Evolutionary conservation across 1,284 basidiomycete species (phyloP), one percentile per base, ranked within the genome.

Genomic region (Cutaneotrichosporon cavernicola): DNA sequence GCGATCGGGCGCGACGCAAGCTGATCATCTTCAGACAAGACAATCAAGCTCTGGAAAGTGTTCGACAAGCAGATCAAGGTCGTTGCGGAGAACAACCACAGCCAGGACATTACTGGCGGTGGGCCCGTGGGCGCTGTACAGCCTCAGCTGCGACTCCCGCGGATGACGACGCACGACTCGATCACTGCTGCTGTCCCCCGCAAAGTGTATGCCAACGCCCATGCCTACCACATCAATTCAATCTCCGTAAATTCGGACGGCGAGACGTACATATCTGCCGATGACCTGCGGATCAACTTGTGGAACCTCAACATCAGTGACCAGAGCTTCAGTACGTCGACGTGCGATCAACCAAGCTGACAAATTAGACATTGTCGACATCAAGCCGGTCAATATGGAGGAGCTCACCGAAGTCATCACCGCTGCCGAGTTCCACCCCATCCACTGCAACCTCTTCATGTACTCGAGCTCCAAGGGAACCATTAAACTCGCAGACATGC

Each of bases 401-500:
- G 97, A 99, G 81, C 85, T 99, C 61, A 99, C 97, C 16, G 97
- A 99, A 80, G 97, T 99, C 78, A 99, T 99, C 81, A 99, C 97
- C 11, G 94, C 96, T 5, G 93, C 97, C 63, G 97, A 99, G 82
- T 99, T 99, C 82, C 97, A 99, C 77, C 97, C 97, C 16, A 86
- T 89, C 68, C 92, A 97, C 72, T 99, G 97, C 88, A 99, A 99
- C 80, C 84, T 93, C 62, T 98, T 99, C 84, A 97, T 98, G 91
- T 99, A 99, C 82, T 99, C 96, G 67, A 95, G 92, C 83, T 99
- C 96, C 66, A 99, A 99, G 83, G 96, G 94, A 70, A 99, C 97
- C 76, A 98, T 99, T 85, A 99, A 99, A 83, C 87, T 99, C 63
- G 96, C 95, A n/a, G 97, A 99, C 82, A 99, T 99, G 97, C 89